Conservation (phyloP, 495 filamentous ascomycete genomes). For the Clavariopsis aquatica region DNA sequence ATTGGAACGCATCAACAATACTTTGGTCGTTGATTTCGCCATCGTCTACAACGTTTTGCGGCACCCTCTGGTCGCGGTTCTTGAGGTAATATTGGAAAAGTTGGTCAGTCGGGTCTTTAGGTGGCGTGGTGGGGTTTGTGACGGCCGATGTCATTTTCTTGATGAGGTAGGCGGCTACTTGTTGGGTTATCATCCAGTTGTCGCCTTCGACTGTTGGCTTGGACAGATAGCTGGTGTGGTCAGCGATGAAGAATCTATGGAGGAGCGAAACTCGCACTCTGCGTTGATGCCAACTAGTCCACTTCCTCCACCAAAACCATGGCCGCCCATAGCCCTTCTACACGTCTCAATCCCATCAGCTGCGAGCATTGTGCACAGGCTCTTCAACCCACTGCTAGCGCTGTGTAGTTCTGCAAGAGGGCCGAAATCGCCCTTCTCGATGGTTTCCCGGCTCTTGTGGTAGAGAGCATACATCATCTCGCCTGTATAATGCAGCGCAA, state of each 20-base stretch:
- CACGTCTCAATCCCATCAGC: slow-evolving; percentile 56
- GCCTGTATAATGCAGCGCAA: slow-evolving; percentile 54
- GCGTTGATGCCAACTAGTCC: slow-evolving; percentile 52
- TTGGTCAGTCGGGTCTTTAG: slow-evolving; percentile 38
- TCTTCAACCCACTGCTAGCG: slow-evolving; percentile 53
- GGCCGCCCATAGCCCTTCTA: slow-evolving; percentile 52
- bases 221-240: slow-evolving; percentile 44
- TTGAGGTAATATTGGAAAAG: slow-evolving; percentile 41
- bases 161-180: slow-evolving; percentile 52
- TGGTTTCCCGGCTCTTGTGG: slow-evolving; percentile 43
- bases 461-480: slow-evolving; percentile 50
- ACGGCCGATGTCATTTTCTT: slow-evolving; percentile 51
- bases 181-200: slow-evolving; percentile 58
- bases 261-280: slow-evolving; percentile 37
- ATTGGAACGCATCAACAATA: slow-evolving; percentile 49
- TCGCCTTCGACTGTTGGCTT: slow-evolving; percentile 57
- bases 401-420: slow-evolving; percentile 52
- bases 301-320: slow-evolving; percentile 54
- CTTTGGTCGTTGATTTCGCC: slow-evolving; percentile 42
- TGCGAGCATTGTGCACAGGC: slow-evolving; percentile 52
- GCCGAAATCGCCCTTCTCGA: slow-evolving; percentile 49
- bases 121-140: slow-evolving; percentile 32
- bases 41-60: slow-evolving; percentile 18
- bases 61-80: slow-evolving; percentile 22
- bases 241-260: neutral